Percentiles rank a stretch among this genome's conserved stretches.
phyloP scores from a whole-genome alignment of 352 stramenopile genomes.

The Phytophthora colocasiae region DNA sequence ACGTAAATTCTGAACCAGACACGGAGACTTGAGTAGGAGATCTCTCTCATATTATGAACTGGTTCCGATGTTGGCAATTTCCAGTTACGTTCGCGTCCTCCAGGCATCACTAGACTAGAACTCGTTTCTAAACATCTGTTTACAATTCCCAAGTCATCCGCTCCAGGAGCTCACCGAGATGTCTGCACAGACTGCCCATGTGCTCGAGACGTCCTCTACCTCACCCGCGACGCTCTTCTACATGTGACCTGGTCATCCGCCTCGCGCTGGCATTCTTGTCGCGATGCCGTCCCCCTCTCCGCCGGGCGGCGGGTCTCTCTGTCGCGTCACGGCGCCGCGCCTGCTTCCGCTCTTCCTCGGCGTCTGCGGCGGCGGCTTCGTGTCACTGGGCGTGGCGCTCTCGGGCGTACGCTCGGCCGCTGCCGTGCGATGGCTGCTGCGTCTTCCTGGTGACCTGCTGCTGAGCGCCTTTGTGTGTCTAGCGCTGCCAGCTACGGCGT shows the following conservation, averaged over 20 bases:
- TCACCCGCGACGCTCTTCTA: conserved; percentile 27
- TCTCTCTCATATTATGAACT: no score
- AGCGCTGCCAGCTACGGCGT: conserved; percentile 15
- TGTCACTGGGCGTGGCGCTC: conserved; percentile 49
- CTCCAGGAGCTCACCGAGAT: conserved; percentile 17
- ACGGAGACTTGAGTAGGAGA: no score
- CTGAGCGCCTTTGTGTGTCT: conserved; percentile 26
- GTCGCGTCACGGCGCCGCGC: conserved; percentile 4
- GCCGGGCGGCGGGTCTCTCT: conserved; percentile 19
- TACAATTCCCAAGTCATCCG: background rate
- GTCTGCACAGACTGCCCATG: conserved; percentile 6
- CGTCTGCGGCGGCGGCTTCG: conserved; percentile 25
- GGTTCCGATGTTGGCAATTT: no score
- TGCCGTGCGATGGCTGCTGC: conserved; percentile 50
- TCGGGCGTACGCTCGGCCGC: conserved; percentile 31
- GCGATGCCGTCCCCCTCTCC: conserved; percentile 19
- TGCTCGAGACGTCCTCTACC: conserved; percentile 13
- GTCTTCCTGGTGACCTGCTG: conserved; percentile 19
- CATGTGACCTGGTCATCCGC: conserved; percentile 28
- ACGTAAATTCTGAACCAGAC: conserved; percentile 9
- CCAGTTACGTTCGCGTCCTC: background rate
- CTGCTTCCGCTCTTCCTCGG: conserved; percentile 38
- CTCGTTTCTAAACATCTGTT: background rate
- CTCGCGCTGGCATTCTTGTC: conserved; percentile 25
- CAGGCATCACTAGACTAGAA: conserved; percentile 8